Conservation (phyloP, 129 eudicot species). For the Arctium lappa region DNA sequence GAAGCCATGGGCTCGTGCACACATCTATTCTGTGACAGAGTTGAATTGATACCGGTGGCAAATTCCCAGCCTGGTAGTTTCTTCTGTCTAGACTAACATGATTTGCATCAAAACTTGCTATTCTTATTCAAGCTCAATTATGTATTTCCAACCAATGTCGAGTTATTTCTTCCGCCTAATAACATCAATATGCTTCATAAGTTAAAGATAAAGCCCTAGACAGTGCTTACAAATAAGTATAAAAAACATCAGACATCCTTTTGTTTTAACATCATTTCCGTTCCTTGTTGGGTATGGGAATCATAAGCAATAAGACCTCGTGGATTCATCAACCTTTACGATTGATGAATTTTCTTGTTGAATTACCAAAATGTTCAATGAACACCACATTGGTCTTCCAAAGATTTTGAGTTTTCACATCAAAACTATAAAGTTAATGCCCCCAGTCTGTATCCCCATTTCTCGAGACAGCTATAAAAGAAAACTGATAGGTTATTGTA, state of each 20-base stretch:
- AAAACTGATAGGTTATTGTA: not conserved
- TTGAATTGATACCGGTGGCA: not conserved
- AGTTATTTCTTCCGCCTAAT: not conserved
- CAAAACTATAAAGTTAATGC: not conserved
- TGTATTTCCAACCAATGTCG: not conserved
- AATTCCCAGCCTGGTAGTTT: not conserved
- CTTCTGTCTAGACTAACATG: not conserved
- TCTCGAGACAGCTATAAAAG: not conserved
- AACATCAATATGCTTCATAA: slow-evolving; percentile 3
- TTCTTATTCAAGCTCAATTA: not conserved
- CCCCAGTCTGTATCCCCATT: not conserved
- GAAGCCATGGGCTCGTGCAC: not conserved
- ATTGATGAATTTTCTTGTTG: not conserved
- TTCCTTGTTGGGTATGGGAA: not conserved
- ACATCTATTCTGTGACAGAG: not conserved
- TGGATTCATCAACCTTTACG: not conserved
- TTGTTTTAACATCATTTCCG: not conserved
- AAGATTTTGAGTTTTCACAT: not conserved
- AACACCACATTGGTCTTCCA: not conserved
- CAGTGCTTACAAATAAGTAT: not conserved
- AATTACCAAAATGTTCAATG: not conserved
- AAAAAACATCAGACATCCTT: not conserved
- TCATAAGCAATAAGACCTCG: not conserved
- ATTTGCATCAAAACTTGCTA: not conserved
- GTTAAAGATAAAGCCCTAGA: not conserved